These are phyloP conservation scores for Violaceomyces palustris DNA, from an alignment of 1,284 basidiomycete species.

Conservation along the genomic window DNA sequence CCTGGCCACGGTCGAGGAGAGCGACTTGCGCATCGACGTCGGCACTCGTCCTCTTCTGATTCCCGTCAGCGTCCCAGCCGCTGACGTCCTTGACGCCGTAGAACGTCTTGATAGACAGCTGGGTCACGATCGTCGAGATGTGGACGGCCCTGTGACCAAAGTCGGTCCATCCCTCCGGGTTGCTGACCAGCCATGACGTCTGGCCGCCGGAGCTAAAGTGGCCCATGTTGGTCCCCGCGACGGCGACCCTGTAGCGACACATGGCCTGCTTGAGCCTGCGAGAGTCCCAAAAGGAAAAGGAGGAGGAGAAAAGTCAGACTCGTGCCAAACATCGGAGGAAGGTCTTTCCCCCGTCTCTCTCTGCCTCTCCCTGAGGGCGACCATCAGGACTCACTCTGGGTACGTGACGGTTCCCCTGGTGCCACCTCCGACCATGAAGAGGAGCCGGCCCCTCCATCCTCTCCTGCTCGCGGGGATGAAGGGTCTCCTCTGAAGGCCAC, in stretches of 20 bases:
- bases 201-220: constrained; percentile 12
- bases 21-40: too few relatives aligned
- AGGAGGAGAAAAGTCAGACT: too few relatives aligned
- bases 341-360: too few relatives aligned
- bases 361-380: too few relatives aligned
- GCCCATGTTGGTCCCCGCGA: constrained; percentile 23
- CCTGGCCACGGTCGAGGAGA: too few relatives aligned
- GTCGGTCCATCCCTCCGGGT: constrained; percentile 14
- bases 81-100: constrained; percentile 10
- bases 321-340: too few relatives aligned
- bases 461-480: constrained; percentile 8
- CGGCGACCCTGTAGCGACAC: constrained; percentile 19
- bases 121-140: constrained; percentile 11
- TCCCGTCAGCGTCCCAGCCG: too few relatives aligned
- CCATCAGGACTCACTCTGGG: too few relatives aligned
- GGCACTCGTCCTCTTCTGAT: too few relatives aligned
- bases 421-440: constrained; percentile 25
- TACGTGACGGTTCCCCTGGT: constrained; percentile 16
- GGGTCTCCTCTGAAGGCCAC: too few relatives aligned
- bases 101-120: constrained; percentile 20
- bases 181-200: constrained; percentile 2
- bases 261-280: constrained; percentile 37
- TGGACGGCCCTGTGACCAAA: constrained; percentile 26
- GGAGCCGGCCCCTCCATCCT: constrained; percentile 21
- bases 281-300: too few relatives aligned